Evolutionary conservation across 1,284 basidiomycete species (phyloP), one percentile per base, ranked within the genome.

Genomic region (Ustilago esculenta): DNA sequence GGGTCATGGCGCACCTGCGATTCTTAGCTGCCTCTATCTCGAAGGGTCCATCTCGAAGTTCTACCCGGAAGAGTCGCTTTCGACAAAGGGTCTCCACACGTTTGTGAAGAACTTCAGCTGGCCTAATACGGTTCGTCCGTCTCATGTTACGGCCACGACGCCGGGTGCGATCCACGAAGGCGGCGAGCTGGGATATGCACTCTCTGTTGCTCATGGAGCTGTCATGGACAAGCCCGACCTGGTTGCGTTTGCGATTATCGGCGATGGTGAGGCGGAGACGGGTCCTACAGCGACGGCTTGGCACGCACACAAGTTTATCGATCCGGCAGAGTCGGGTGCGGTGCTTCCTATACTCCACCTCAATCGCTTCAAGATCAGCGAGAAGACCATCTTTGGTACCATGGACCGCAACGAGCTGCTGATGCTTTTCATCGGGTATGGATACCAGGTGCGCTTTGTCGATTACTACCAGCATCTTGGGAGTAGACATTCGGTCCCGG

Each of bases 141-240:
- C 68, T 2, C 49, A 61, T 33, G 72, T 90, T 75, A 90, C 90
- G 56, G 89, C 90, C 0, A 87, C 90, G 81, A 92, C 90, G 0
- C 92, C 92, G 18, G 92, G 92, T 7, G 85, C 88, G 4, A 92
- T 94, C 66, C 92, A 94, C 75, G 92, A 95, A 83, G 92, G 92
- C 53, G 86, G 92, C 33, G 51, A 68, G 39, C 57, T 64, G 7
- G 56, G 78, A 18, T 80, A 80, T 73, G 90, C 92, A 0, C 87
- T 94, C 35, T 86, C 88, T 30, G 91, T 92, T 10, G 87, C 91
- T 0, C 94, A 91, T 57, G 81, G 81, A 4, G 64, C 74, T 21
- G 82, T 92, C 71, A 92, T 94, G 90, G 92, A 94, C 82, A 90
- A 90, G 61, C 92, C 92, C 9, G 86, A 94, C 76, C 87, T 92